Base-by-base conservation (phyloP, 805 yeast species). In the Metschnikowia lunata region DNA sequence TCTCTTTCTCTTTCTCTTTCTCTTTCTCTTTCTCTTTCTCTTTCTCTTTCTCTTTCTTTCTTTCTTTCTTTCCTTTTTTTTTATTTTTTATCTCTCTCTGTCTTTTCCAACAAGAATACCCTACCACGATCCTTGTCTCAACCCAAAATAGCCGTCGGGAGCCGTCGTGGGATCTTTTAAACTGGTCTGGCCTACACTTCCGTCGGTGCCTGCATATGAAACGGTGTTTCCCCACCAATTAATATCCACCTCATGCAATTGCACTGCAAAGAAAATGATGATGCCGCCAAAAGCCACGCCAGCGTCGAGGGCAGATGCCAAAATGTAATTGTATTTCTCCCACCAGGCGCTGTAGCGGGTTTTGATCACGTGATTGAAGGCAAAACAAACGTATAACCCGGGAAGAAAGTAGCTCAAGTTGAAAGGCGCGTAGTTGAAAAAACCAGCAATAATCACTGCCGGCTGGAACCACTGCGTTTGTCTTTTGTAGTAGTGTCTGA, bases 191-290 rank as follows among this genome's bases (percentile, higher is more conserved):
- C 34, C 34, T 9, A 18, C 36, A 34, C 64, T 66, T 33, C 64
- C 67, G 39, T 72, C 76, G 34, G 62, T 37, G 40, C 76, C 76
- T 0, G 34, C 47, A 38, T 49, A 55, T 0, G 56, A 34, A 34
- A 76, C 79, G 34, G 56, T 60, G 42, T 73, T 76, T 13, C 88
- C 89, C 89, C 89, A 83, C 90, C 90, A 84, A 5, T 43, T 39
- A 15, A 54, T 40, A 66, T 62, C 54, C 56, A 49, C 30, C 31
- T 26, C 26, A 57, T 49, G 47, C 40, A 48, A 58, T 36, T 50
- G 54, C 39, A 52, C 55, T 30, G 62, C 54, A 48, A 68, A 66
- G 56, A 67, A 69, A 40, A 69, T 66, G 37, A 69, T 59, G 50
- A 69, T 60, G 3, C 63, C 56, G 27, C 66, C 59, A 57, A 66